Percentiles rank a stretch among this genome's conserved stretches.
Conservation (phyloP, 192 early-diverging fungal species). For the Funneliformis mosseae region DNA sequence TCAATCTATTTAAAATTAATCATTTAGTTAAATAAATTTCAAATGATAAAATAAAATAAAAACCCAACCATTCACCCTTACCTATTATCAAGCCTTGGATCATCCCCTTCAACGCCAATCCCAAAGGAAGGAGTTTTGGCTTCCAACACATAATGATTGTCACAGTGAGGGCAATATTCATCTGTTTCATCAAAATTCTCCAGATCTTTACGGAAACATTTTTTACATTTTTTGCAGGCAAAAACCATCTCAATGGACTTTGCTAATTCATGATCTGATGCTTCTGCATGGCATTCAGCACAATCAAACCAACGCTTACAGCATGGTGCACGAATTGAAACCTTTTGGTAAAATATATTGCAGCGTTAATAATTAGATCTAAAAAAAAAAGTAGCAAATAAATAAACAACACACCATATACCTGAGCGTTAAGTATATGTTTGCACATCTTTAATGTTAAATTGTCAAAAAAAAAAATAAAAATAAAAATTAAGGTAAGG, state of each 20-base stretch:
- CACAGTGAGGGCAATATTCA: constrained; percentile 98
- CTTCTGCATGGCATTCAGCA: constrained; percentile 90
- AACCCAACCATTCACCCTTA: constrained; percentile 3
- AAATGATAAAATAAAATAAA: background rate
- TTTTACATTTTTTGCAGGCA: constrained; percentile 98
- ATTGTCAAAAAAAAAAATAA: background rate
- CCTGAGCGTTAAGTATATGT: constrained; percentile 97
- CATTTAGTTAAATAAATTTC: background rate
- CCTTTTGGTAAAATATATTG: constrained; percentile 47
- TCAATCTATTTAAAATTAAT: constrained; percentile 32
- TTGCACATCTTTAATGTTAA: constrained; percentile 74
- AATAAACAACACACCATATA: constrained; percentile 54
- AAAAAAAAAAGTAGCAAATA: background rate
- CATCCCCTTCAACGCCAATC: constrained; percentile 91
- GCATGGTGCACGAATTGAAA: constrained; percentile 88
- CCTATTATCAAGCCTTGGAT: constrained; percentile 76
- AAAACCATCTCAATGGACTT: constrained; percentile 92
- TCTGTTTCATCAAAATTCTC: constrained; percentile 89
- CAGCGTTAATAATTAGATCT: background rate
- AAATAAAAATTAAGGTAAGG: no score
- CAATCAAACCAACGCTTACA: constrained; percentile 98
- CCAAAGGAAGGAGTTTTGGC: constrained; percentile 86
- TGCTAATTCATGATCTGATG: constrained; percentile 70
- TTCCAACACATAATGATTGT: constrained; percentile 95
- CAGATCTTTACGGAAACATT: constrained; percentile 94